Conservation (phyloP, 495 filamentous ascomycete species). For the Polyplosphaeria fusca region DNA sequence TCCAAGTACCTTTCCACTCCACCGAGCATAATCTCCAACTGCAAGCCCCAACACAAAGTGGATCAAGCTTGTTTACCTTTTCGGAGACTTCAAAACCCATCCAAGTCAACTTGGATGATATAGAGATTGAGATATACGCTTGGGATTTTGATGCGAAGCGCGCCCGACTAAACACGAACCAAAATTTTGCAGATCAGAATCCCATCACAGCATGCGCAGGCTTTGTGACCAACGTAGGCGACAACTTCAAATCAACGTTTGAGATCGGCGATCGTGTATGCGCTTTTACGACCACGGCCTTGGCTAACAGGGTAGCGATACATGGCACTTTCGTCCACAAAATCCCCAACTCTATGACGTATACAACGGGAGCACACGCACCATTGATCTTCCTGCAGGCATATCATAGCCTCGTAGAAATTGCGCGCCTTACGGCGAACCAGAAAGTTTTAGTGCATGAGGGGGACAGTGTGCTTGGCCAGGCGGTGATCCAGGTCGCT, state of each 20-base stretch:
- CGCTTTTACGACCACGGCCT: not conserved
- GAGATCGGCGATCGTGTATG: slow-evolving; percentile 35
- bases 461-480: slow-evolving; percentile 28
- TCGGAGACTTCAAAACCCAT: not conserved
- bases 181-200: not conserved
- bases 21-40: not conserved
- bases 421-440: slow-evolving; percentile 30
- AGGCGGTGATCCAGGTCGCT: slow-evolving; percentile 11
- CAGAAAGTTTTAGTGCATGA: slow-evolving; percentile 39
- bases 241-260: slow-evolving; percentile 12
- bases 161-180: not conserved
- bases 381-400: slow-evolving; percentile 17
- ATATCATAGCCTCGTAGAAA: slow-evolving; percentile 26
- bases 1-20: not conserved
- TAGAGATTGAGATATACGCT: slow-evolving; percentile 28
- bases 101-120: not conserved
- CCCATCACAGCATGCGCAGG: slow-evolving; percentile 40
- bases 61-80: too few relatives aligned
- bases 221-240: slow-evolving; percentile 39
- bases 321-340: not conserved
- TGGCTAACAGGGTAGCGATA: not conserved
- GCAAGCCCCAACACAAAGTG: too few relatives aligned
- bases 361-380: not conserved
- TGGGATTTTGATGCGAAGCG: slow-evolving; percentile 3
- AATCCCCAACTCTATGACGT: not conserved